Evolutionary conservation across 1,284 basidiomycete species (phyloP), one percentile per base, ranked within the genome.

Genomic region (Ustilago shanxiensis): DNA sequence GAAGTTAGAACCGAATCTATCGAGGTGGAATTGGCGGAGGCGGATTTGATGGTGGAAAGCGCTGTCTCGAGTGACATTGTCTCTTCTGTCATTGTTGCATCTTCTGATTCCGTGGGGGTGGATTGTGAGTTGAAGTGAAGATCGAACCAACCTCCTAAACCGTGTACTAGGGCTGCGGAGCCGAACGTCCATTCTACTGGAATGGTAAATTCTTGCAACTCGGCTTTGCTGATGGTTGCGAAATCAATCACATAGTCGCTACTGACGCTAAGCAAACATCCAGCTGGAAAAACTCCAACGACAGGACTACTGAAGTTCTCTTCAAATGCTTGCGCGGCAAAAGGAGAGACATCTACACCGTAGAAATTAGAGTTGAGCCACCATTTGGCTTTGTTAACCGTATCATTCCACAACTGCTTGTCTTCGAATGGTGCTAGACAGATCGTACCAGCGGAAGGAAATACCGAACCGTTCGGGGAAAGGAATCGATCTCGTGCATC

Each of bases 391-490:
- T 89, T 89, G 61, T 84, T 85, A 29, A 87, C 86, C 2, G 87
- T 88, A 72, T 89, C 88, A 51, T 83, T 85, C 80, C 86, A 88
- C n/a, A 89, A 81, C 0, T 81, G 86, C 68, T 88, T 87, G 68
- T 89, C 88, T 9, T 87, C 86, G 69, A 89, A 88, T 0, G 88
- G 88, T 18, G 87, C 86, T 50, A 89, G 87, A 81, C 87, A 88
- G 58, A 89, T 86, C 16, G 87, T 86, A 2, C 88, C 88, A 0
- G 86, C 85, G 0, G 86, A 87, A 0, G 88, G 88, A 18, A 88
- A 84, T 9, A 89, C 74, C 26, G 87, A 85, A 11, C 88, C 88
- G 7, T 86, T 88, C 1, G 88, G 88, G 56, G 88, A 88, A 31
- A 89, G 87, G 50, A 86, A 81, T 9, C 79, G 69, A 74, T 89